Evolutionary conservation across 306 rosid species (phyloP), one percentile per base, ranked within the genome.

Genomic region (Trifolium repens): DNA sequence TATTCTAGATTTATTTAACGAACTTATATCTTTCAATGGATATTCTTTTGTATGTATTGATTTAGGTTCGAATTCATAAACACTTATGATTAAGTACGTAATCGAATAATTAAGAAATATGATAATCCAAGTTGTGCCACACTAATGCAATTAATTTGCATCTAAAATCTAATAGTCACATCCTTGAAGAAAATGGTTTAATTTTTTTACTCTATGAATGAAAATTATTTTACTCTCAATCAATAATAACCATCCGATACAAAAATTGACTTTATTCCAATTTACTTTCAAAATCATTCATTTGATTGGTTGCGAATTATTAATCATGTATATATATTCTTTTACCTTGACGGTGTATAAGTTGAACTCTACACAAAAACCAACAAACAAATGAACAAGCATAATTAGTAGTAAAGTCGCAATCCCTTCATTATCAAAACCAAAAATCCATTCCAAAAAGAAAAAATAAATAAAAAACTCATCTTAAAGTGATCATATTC

Each of bases 401-500:
- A 60, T 68, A 53, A 46, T 37, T 32, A 64, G 78, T 64, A 47
- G 46, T 52, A 69, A 80, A 47, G 39, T 50, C 53, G 68, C n/a
- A 44, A 69, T 54, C 55, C 35, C 40, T 71, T 46, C 66, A 11
- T 77, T 37, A 73, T 27, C 57, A 35, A 67, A 80, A 77, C 11
- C 30, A n/a, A 78, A 77, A 74, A 11, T 39, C 2, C 54, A 69
- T 40, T 3, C 35, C 0, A 11, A 26, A 58, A 52, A 42, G 0
- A 35, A 16, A 60, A 50, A 5, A 44, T 1, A n/a, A 50, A 4
- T 4, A 66, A 19, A n/a, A 58, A 66, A 80, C 59, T 84, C 67
- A 80, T 84, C 30, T 72, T 12, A 39, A 32, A 19, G 34, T 47
- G 49, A 61, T 61, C 84, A 85, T 50, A 72, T 82, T 67, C 80